Evolutionary conservation across 1,139 yeast species (phyloP).

Genomic region (Yamadazyma diddensiae): DNA sequence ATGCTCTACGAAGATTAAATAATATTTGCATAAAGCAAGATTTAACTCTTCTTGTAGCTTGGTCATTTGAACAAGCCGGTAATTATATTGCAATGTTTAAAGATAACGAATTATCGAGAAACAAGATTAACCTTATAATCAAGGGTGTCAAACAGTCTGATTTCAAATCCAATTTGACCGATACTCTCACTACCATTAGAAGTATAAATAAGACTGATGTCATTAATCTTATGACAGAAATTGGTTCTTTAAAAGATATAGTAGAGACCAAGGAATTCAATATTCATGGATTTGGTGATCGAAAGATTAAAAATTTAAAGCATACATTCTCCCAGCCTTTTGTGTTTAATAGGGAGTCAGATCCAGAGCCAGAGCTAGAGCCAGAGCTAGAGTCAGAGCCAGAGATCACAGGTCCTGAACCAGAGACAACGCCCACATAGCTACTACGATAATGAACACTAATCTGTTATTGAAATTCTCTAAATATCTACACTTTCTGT

Average conservation of each 20-base stretch:
- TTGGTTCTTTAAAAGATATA: conserved; percentile 50
- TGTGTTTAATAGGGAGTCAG: conserved; percentile 30
- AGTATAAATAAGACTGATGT: conserved; percentile 62
- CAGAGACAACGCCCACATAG: too few species aligned
- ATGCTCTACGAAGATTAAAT: conserved; percentile 64
- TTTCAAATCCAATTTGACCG: conserved; percentile 49
- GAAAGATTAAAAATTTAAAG: conserved; percentile 45
- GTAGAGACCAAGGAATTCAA: conserved; percentile 32
- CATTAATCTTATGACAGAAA: conserved; percentile 49
- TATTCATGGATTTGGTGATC: conserved; percentile 55
- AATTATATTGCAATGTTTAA: conserved; percentile 60
- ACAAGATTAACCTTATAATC: conserved; percentile 26
- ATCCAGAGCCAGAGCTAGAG: too few species aligned
- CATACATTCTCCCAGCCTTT: conserved; percentile 54
- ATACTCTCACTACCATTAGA: conserved; percentile 49
- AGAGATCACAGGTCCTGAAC: too few species aligned
- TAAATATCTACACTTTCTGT: too few species aligned
- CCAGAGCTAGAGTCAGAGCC: too few species aligned
- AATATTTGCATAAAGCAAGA: conserved; percentile 70
- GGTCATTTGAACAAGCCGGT: conserved; percentile 87
- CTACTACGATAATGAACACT: too few species aligned
- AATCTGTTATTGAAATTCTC: too few species aligned
- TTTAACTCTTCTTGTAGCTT: conserved; percentile 68
- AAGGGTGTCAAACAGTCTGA: conserved; percentile 43
- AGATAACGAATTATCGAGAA: conserved; percentile 39